Evolutionary conservation across 2,329 filamentous ascomycete species (phyloP).

Genomic region (Cladosporium sp.): DNA sequence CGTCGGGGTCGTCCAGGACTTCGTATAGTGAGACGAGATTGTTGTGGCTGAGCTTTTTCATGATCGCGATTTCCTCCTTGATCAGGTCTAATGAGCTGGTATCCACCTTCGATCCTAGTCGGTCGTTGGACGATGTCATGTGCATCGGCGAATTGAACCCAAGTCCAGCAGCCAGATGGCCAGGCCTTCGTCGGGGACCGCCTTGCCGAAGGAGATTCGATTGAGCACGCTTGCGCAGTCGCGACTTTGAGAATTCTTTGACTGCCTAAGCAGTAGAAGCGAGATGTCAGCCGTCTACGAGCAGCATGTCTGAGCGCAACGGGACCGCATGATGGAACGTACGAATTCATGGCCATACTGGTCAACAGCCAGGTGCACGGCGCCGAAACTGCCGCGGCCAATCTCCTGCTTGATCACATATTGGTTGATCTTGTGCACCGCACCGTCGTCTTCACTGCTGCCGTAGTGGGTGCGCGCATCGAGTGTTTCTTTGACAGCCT

Average conservation of each 20-base stretch:
- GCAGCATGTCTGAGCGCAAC: not conserved
- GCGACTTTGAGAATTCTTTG: slow-evolving; percentile 95
- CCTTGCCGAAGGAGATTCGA: slow-evolving; percentile 76
- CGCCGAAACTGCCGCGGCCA: slow-evolving; percentile 90
- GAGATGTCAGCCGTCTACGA: not conserved
- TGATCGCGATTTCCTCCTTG: slow-evolving; percentile 93
- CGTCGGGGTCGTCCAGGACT: slow-evolving; percentile 89
- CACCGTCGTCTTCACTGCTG: slow-evolving; percentile 74
- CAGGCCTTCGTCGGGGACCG: slow-evolving; percentile 46
- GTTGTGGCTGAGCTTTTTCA: slow-evolving; percentile 95
- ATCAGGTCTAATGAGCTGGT: slow-evolving; percentile 80
- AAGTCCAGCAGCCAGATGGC: slow-evolving; percentile 47
- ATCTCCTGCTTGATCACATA: slow-evolving; percentile 94
- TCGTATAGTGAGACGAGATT: slow-evolving; percentile 93
- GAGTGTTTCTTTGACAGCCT: slow-evolving; percentile 78
- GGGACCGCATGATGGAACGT: slow-evolving; percentile 36
- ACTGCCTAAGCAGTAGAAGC: slow-evolving; percentile 61
- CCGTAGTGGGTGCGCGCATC: slow-evolving; percentile 84
- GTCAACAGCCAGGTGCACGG: slow-evolving; percentile 84
- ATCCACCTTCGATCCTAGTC: slow-evolving; percentile 46
- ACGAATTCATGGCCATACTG: slow-evolving; percentile 93
- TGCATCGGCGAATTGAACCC: slow-evolving; percentile 63
- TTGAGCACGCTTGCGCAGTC: slow-evolving; percentile 82
- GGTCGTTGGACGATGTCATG: slow-evolving; percentile 52
- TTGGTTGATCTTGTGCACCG: slow-evolving; percentile 87